A percentile compares a stretch with the other conserved stretches of the same genome.
These are phyloP conservation scores for Hypoxylon sp. DNA, from an alignment of 2,329 filamentous ascomycete genomes.

Conservation along the genomic window DNA sequence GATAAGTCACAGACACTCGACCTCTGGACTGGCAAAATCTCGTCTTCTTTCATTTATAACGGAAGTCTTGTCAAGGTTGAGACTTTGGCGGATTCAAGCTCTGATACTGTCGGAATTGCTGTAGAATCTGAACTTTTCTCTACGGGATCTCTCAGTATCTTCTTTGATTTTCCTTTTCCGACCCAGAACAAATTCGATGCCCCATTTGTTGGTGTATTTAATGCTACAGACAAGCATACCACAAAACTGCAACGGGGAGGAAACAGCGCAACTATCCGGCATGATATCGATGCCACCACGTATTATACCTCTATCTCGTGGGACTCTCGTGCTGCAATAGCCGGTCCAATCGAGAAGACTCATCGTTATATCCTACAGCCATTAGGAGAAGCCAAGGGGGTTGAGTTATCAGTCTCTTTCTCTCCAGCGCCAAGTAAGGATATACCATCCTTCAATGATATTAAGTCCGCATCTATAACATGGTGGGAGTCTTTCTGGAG, in stretches of 20 bases:
- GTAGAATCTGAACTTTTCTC: slow-evolving; percentile 61
- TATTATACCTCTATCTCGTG: slow-evolving; percentile 61
- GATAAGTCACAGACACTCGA: slow-evolving; percentile 62
- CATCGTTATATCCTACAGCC: slow-evolving; percentile 62
- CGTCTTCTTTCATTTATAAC: slow-evolving; percentile 62
- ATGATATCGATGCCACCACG: slow-evolving; percentile 60
- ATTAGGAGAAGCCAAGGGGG: slow-evolving; percentile 45
- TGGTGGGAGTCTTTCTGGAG: slow-evolving; percentile 68
- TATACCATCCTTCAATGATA: slow-evolving; percentile 47
- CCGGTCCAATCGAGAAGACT: slow-evolving; percentile 54
- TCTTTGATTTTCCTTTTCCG: slow-evolving; percentile 68
- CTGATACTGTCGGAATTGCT: slow-evolving; percentile 62
- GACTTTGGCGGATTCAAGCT: slow-evolving; percentile 62
- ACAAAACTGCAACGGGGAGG: slow-evolving; percentile 55
- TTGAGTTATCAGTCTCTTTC: slow-evolving; percentile 55
- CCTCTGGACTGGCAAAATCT: slow-evolving; percentile 63
- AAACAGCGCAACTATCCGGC: slow-evolving; percentile 58
- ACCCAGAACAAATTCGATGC: slow-evolving; percentile 68
- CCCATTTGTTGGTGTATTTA: slow-evolving; percentile 68
- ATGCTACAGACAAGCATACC: slow-evolving; percentile 62
- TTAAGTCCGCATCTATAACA: slow-evolving; percentile 53
- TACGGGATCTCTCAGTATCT: slow-evolving; percentile 59
- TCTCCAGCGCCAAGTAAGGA: slow-evolving; percentile 48
- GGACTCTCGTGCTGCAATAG: slow-evolving; percentile 55
- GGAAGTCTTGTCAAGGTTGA: slow-evolving; percentile 59